Evolutionary conservation across 371 early-diverging fungal species (phyloP).

Genomic region (Nematocida sp.): DNA sequence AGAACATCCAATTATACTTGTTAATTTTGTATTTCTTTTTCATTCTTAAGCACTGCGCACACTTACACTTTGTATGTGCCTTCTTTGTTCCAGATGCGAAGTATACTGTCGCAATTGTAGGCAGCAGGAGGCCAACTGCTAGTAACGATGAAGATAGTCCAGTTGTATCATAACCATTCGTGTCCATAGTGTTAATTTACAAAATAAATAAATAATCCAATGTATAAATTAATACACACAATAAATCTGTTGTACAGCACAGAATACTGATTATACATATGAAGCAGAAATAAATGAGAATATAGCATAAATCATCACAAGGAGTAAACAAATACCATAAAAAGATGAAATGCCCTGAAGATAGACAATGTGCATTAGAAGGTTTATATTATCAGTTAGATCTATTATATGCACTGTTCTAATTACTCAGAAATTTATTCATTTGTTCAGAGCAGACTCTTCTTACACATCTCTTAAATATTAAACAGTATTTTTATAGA

Average conservation of each 20-base stretch:
- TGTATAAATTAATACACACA: slow-evolving; percentile 26
- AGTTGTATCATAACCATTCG: slow-evolving; percentile 39
- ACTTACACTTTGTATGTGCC: background rate
- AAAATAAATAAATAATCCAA: slow-evolving; percentile 55
- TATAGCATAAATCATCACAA: no score
- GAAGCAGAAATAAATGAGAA: no score
- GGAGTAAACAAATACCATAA: no score
- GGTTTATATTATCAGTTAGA: no score
- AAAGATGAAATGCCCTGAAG: no score
- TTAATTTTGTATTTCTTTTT: slow-evolving; percentile 6
- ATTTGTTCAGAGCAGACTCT: no score
- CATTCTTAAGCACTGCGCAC: background rate
- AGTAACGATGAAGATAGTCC: slow-evolving; percentile 49
- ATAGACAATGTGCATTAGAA: no score
- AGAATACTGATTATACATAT: no score
- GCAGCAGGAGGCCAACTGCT: slow-evolving; percentile 28
- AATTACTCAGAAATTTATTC: no score
- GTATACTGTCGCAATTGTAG: slow-evolving; percentile 3
- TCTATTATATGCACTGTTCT: no score
- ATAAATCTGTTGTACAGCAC: background rate
- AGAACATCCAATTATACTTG: slow-evolving; percentile 15
- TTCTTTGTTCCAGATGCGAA: background rate
- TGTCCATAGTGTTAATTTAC: slow-evolving; percentile 38
- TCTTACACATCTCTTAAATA: no score
- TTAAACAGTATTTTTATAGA: no score